Percentiles rank a stretch among this genome's conserved stretches.
These are phyloP conservation scores for Perilla frutescens DNA, from an alignment of 257 asterid genomes.

Conservation along the genomic window DNA sequence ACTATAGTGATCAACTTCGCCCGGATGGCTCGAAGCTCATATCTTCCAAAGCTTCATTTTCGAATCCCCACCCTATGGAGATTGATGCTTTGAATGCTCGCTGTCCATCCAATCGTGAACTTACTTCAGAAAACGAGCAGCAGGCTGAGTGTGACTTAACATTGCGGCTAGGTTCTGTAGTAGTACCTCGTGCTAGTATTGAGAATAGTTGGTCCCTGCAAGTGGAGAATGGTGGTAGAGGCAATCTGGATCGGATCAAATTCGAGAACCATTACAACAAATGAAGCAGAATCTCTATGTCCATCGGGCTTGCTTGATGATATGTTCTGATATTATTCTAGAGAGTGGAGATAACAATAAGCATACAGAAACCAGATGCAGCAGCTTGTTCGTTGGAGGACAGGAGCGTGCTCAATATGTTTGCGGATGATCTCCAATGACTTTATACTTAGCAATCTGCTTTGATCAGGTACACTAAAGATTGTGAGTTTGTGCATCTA, in stretches of 20 bases:
- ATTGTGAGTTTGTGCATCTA: constrained; percentile 30
- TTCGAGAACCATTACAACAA: constrained; percentile 38
- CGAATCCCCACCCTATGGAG: constrained; percentile 37
- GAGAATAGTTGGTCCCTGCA: constrained; percentile 39
- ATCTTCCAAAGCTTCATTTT: constrained; percentile 34
- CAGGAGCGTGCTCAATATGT: constrained; percentile 31
- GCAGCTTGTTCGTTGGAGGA: constrained; percentile 35
- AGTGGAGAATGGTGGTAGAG: constrained; percentile 32
- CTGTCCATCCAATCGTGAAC: constrained; percentile 33
- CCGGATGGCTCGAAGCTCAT: constrained; percentile 31
- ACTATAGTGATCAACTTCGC: constrained; percentile 45
- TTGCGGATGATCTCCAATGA: constrained; percentile 19
- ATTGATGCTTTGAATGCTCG: constrained; percentile 32
- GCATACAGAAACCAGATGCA: constrained; percentile 33
- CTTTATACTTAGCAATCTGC: constrained; percentile 28
- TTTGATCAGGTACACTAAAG: constrained; percentile 28
- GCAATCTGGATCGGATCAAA: constrained; percentile 35
- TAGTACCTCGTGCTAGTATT: constrained; percentile 41
- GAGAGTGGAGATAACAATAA: constrained; percentile 14
- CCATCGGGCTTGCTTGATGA: constrained; percentile 26
- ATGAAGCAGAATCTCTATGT: constrained; percentile 36
- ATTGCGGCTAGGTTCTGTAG: constrained; percentile 70
- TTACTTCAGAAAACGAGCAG: constrained; percentile 38
- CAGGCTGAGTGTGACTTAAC: constrained; percentile 74
- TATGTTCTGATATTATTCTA: constrained; percentile 10